A percentile compares a stretch with the other conserved stretches of the same genome.
Conservation (phyloP, 140 eudicot genomes). For the Erigeron philadelphicus region DNA sequence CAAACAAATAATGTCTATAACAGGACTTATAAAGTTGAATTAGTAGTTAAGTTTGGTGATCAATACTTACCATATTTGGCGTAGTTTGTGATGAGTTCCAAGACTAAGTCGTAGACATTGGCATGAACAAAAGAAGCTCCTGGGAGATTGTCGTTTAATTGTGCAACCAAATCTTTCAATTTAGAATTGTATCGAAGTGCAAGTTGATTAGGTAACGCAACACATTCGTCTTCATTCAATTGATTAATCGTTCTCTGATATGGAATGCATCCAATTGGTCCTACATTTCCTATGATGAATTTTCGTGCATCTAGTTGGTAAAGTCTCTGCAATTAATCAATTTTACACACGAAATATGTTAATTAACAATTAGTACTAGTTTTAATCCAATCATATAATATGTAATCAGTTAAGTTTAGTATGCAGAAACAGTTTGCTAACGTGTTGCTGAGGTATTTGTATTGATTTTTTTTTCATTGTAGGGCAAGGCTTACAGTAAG, state of each 20-base stretch:
- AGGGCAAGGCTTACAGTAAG: conserved; percentile 52
- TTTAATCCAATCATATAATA: not conserved
- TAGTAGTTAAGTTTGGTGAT: not conserved
- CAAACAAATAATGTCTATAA: too few relatives aligned
- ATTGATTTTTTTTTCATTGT: not conserved
- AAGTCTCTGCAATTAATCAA: conserved; percentile 54
- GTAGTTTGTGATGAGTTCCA: conserved; percentile 87
- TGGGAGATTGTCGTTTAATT: conserved; percentile 60
- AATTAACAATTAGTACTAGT: not conserved
- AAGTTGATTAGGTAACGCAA: conserved; percentile 69
- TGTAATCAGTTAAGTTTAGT: too few relatives aligned
- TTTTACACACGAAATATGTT: not conserved
- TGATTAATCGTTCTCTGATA: conserved; percentile 88
- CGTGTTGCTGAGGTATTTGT: not conserved
- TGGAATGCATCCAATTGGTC: conserved; percentile 99
- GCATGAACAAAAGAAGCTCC: conserved; percentile 91
- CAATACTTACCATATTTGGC: conserved; percentile 54
- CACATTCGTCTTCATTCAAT: conserved; percentile 62
- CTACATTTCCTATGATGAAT: conserved; percentile 78
- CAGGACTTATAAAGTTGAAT: too few relatives aligned
- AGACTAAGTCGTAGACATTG: conserved; percentile 72
- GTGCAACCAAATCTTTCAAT: conserved; percentile 59
- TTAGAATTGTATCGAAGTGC: conserved; percentile 68
- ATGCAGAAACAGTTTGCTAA: too few relatives aligned
- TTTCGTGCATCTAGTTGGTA: conserved; percentile 82